Percentiles rank a stretch among this genome's conserved stretches.
Evolutionary conservation across 2,329 filamentous ascomycete genomes (phyloP).

Genomic region (Penicillium sp.): DNA sequence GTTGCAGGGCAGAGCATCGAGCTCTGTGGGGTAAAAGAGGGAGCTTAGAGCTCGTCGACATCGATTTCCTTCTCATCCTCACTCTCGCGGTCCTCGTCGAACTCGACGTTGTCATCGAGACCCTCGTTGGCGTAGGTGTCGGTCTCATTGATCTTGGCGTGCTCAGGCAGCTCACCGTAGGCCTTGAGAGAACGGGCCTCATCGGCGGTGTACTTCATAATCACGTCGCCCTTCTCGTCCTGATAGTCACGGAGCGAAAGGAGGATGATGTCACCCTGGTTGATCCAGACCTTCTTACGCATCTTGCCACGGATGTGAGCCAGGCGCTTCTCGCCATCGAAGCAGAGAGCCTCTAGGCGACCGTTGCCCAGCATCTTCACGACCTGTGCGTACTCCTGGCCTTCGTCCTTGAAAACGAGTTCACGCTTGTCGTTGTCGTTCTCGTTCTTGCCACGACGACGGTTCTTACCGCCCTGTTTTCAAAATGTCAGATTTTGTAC

Average conservation of each 20-base stretch:
- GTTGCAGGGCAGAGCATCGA: constrained; percentile 32
- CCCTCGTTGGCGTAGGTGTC: constrained; percentile 85
- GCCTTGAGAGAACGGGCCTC: constrained; percentile 93
- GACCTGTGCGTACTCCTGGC: constrained; percentile 85
- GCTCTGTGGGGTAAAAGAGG: constrained; percentile 20
- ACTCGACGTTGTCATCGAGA: constrained; percentile 97
- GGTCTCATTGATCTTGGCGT: constrained; percentile 99
- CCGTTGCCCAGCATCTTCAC: constrained; percentile 96
- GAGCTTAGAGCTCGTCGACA: constrained; percentile 83
- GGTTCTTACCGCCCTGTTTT: constrained; percentile 89
- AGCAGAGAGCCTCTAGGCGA: constrained; percentile 87
- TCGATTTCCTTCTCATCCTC: constrained; percentile 75
- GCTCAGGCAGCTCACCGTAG: constrained; percentile 94
- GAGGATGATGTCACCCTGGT: constrained; percentile 92
- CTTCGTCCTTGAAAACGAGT: constrained; percentile 97
- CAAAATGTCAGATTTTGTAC: constrained; percentile 26
- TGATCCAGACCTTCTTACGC: constrained; percentile 99
- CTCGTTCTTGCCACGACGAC: constrained; percentile 97
- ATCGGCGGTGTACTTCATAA: constrained; percentile 92
- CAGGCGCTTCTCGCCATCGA: constrained; percentile 84
- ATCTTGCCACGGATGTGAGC: constrained; percentile 92
- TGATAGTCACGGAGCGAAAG: constrained; percentile 87
- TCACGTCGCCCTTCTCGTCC: constrained; percentile 88
- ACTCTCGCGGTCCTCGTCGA: constrained; percentile 81
- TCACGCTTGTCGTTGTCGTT: constrained; percentile 99